Base-by-base conservation (phyloP, 176 grass and related monocot species). In the Secale cereale region DNA sequence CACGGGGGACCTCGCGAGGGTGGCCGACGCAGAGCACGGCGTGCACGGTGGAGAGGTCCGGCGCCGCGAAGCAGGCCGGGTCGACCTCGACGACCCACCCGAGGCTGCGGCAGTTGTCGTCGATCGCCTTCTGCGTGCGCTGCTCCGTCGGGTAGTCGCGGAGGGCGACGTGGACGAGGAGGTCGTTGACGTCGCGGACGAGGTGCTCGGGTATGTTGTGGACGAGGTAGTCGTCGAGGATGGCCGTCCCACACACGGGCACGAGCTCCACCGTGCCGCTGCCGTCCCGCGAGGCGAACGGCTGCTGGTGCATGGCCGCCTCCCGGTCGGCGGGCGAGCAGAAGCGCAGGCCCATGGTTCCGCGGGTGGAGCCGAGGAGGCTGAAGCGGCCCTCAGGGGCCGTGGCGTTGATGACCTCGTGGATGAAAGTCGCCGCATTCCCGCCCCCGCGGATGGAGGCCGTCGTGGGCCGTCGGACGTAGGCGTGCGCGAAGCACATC, bases 81-180 rank as follows among this genome's bases (percentile, higher is more conserved):
- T 83, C 69, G 25, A 74, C 17, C 81, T 83, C 81, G 2, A 32
- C 0, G 10, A 83, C 67, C 17, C 28, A 57, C 3, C 69, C 81
- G 81, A 63, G 63, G 54, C 11, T 3, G 56, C 25, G 1, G 81
- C 54, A 83, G 69, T 32, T 83, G 52, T 23, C 7, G 16, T 26
- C 52, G 68, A 83, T 62, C 1, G 16, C 69, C 52, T 15, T 27
- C 2, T 15, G 3, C 10, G 10, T 23, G 17, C 81, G 50, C 81
- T 32, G 69, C 26, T 83, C 69, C 25, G 10, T 20, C 35, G 81
- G 69, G 69, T 83, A 83, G 10, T 7, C 9, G 3, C 2, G 56
- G 19, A 83, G 81, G 52, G 19, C 81, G 57, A 64, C 81, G 69
- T 63, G 81, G 11, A 2, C 70, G n/a, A 73, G 70, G 2, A 73